Evolutionary conservation across 2,329 filamentous ascomycete species (phyloP).

Genomic region (Venturia carpophila): DNA sequence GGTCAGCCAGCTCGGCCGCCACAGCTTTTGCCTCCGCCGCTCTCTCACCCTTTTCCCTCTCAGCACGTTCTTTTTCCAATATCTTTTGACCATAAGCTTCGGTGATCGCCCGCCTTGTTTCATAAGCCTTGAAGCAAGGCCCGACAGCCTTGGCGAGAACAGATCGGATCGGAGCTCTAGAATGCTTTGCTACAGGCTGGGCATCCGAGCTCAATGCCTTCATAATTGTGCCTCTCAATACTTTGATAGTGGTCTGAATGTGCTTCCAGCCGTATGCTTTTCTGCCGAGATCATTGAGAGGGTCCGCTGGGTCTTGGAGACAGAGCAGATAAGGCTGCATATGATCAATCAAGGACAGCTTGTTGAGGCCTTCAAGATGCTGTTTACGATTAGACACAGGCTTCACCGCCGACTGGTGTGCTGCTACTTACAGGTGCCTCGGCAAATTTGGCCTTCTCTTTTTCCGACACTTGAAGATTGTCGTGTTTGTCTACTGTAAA

Average conservation of each 20-base stretch:
- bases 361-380: constrained; percentile 10
- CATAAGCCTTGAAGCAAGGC: constrained; percentile 24
- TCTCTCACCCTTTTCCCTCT: neutral
- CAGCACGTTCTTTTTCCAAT: neutral
- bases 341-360: constrained; percentile 23
- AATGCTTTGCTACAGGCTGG: neutral
- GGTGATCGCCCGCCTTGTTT: constrained; percentile 22
- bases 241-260: constrained; percentile 38
- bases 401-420: neutral
- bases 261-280: constrained; percentile 43
- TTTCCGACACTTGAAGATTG: constrained; percentile 16
- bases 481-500: constrained; percentile 35
- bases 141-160: constrained; percentile 25
- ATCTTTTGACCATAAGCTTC: constrained; percentile 19
- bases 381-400: neutral
- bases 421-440: neutral
- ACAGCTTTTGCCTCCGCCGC: neutral
- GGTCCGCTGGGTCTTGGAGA: constrained; percentile 53
- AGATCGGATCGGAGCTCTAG: constrained; percentile 19
- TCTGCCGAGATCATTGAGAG: constrained; percentile 49
- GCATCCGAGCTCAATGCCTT: neutral
- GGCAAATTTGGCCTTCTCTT: neutral
- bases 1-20: neutral
- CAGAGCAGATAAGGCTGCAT: constrained; percentile 39
- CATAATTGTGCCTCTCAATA: constrained; percentile 19